phyloP scores from a whole-genome alignment of 331 rosid genomes.

The Rosa hybrid region DNA sequence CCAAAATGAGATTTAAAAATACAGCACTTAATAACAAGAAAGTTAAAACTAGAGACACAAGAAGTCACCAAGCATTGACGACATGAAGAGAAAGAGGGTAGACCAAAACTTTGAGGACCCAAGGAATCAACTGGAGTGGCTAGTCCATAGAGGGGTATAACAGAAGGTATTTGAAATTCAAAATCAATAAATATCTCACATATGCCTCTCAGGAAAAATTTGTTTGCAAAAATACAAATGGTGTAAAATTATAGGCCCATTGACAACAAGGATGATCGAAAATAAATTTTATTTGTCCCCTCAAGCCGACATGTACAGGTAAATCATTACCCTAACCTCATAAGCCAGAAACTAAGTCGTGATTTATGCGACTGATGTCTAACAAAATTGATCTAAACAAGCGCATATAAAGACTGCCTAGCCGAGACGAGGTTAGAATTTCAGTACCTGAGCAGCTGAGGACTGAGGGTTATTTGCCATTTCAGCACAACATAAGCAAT shows the following conservation, averaged over 20 bases:
- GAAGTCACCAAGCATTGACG: neutral
- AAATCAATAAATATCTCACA: neutral
- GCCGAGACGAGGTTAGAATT: neutral
- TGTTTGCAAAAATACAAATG: neutral
- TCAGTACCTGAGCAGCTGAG: slow-evolving; percentile 68
- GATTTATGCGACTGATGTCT: neutral
- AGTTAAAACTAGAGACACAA: neutral
- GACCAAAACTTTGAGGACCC: slow-evolving; percentile 47
- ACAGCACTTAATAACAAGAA: neutral
- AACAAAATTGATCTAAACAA: neutral
- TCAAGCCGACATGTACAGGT: neutral
- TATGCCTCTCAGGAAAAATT: neutral
- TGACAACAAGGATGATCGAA: neutral
- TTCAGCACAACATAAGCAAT: slow-evolving; percentile 37
- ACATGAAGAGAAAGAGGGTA: slow-evolving; percentile 28
- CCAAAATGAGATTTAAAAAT: slow-evolving; percentile 12
- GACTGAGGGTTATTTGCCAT: slow-evolving; percentile 82
- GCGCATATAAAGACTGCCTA: neutral
- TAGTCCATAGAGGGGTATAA: slow-evolving; percentile 1
- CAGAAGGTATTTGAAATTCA: neutral
- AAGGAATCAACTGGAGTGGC: slow-evolving; percentile 33
- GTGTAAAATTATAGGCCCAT: neutral
- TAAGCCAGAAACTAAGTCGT: neutral
- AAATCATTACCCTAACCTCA: neutral
- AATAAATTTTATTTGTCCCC: neutral